Evolutionary conservation across 257 asterid species (phyloP).

Genomic region (Osmanthus fragrans): DNA sequence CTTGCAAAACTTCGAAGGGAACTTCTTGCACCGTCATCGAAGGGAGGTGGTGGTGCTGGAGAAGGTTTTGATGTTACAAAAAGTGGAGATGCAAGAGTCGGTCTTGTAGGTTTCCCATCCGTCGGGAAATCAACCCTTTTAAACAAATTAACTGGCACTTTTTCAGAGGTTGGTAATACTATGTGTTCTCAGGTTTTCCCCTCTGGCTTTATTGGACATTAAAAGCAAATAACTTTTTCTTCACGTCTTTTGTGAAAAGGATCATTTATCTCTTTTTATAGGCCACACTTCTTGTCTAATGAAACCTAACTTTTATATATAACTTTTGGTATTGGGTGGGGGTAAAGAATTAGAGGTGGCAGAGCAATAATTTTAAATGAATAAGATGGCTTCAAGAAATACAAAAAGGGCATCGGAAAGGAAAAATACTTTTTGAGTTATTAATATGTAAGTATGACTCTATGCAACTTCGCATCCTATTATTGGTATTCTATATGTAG

Average conservation of each 20-base stretch:
- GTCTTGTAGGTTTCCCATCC: conserved; percentile 96
- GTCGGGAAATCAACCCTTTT: conserved; percentile 96
- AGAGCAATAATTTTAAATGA: background rate
- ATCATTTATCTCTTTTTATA: background rate
- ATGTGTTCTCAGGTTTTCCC: background rate
- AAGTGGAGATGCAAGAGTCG: conserved; percentile 98
- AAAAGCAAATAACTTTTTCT: too few relatives aligned
- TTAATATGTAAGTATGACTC: background rate
- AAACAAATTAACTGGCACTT: conserved; percentile 93
- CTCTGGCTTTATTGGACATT: background rate
- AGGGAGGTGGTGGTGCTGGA: conserved; percentile 99
- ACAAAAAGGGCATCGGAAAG: background rate
- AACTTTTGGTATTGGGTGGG: background rate
- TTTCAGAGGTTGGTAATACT: conserved; percentile 73
- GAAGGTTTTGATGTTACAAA: conserved; percentile 99
- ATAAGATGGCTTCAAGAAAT: background rate
- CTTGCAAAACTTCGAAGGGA: conserved; percentile 98
- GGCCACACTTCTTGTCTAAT: background rate
- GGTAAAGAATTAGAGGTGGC: background rate
- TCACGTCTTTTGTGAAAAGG: background rate
- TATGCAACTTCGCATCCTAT: background rate
- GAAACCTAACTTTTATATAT: background rate
- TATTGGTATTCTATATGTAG: background rate
- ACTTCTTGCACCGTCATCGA: conserved; percentile 83
- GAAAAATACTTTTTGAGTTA: background rate